Evolutionary conservation across 2,329 filamentous ascomycete genomes (phyloP), one percentile per base, ranked within the genome.

Genomic region (Saccharata proteae): DNA sequence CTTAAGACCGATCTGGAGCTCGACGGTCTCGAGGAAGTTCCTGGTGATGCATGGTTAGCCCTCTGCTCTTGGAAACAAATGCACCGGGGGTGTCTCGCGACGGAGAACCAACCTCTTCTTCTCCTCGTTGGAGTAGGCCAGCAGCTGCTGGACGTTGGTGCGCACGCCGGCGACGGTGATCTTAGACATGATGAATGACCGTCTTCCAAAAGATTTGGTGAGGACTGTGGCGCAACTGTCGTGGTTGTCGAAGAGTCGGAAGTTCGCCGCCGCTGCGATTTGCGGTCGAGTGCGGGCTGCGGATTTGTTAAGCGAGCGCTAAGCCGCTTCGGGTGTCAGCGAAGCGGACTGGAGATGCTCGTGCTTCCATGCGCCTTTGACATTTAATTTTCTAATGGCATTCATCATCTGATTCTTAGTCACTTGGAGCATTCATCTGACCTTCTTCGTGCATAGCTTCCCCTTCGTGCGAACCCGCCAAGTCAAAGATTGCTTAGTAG

Each of bases 21-120:
- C 80, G 62, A 93, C 83, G 31, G 82, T 88, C 73, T 90, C 84
- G 62, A 92, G 74, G 72, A 93, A 94, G 77, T 93, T 93, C 54
- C 85, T 74, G 81, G 93, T 93, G 80, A 93, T 93, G 65, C 83
- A 65, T 93, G 16, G 9, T 16, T 14, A 7, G 15, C 15, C 13
- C 14, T 20, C 26, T 17, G 26, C 17, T 14, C 9, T 29, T 12
- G 7, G 15, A 9, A 6, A 17, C 9, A 29, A 11, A 17, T 8
- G 8, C 8, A n/a, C 8, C 20, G 20, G 20, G 8, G 20, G 20
- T 8, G n/a, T 19, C 17, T 20, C 15, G 26, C 4, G 13, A 3
- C 9, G 17, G 17, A n/a, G n/a, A n/a, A n/a, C n/a, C n/a, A n/a
- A n/a, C n/a, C n/a, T n/a, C n/a, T 9, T 20, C 13, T 9, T 14